Evolutionary conservation across 805 yeast species (phyloP), one percentile per base, ranked within the genome.

Genomic region (Metschnikowia orientalis): DNA sequence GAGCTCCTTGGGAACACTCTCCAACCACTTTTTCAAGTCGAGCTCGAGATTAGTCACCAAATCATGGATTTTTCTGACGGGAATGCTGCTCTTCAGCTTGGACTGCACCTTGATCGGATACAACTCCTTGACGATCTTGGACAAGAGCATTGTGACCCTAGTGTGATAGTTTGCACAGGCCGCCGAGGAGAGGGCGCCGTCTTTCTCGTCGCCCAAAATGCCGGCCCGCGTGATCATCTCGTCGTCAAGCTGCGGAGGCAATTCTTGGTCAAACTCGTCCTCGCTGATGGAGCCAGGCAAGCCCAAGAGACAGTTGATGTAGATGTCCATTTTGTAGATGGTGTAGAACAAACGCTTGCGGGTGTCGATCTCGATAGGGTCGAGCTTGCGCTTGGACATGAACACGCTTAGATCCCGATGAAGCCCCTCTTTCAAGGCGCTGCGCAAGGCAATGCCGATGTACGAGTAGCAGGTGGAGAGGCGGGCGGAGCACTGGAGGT

Each of bases 131-230:
- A 85, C 81, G 20, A 87, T 79, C 40, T 77, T 79, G 36, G 80
- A 75, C 60, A 87, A 66, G 4, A 88, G 75, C 38, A 80, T 56
- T 51, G 87, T 77, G 28, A 88, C 61, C 40, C 72, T 73, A 0
- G 95, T 88, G 51, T 88, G 96, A 32, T 81, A 81, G 50, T 87
- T 88, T 10, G 95, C 92, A 54, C 88, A 80, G 1, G 79, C 88
- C 12, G 87, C 69, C 8, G 86, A 77, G 7, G 89, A 78, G 17
- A 82, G 57, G 38, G 75, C 65, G 8, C 67, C 53, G 63, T 75
- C 39, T 67, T 73, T 59, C 59, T 59, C 47, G 53, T 77, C 52
- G 48, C 60, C 49, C 12, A 63, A 46, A 42, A 79, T 78, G 1
- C 77, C 79, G n/a, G 63, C 67, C 26, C 76, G 73, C 1, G 92